These are phyloP conservation scores for Aspergillus ellipticus DNA, from an alignment of 495 filamentous ascomycete species.

Conservation along the genomic window DNA sequence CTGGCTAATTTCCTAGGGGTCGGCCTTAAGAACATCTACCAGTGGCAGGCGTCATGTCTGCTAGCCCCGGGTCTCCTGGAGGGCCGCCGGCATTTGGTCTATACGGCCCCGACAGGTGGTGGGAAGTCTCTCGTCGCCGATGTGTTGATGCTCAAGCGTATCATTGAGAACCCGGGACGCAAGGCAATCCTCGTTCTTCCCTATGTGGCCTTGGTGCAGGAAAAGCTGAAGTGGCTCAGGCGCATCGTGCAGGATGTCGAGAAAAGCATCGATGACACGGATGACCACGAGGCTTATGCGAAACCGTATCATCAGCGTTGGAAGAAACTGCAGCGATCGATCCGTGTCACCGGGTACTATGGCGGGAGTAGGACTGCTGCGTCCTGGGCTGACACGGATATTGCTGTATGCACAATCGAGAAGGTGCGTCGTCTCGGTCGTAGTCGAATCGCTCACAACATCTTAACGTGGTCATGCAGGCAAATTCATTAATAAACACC, in stretches of 20 bases:
- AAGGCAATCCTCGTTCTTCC: conserved; percentile 79
- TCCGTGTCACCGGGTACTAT: conserved; percentile 71
- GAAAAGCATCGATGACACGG: conserved; percentile 35
- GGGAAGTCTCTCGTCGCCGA: conserved; percentile 79
- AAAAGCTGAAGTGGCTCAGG: conserved; percentile 75
- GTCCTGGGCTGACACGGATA: conserved; percentile 72
- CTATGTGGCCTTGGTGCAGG: conserved; percentile 79
- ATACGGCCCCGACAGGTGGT: conserved; percentile 80
- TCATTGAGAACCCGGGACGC: conserved; percentile 59
- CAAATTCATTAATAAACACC: conserved; percentile 73
- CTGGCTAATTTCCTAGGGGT: conserved; percentile 61
- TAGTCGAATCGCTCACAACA: background rate
- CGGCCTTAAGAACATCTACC: conserved; percentile 69
- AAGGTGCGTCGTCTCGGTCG: conserved; percentile 50
- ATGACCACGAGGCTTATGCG: conserved; percentile 13
- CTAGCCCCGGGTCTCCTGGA: conserved; percentile 61
- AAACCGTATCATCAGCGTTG: conserved; percentile 27
- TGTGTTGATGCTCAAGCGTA: conserved; percentile 67
- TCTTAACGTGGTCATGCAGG: conserved; percentile 40
- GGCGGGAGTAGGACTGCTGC: conserved; percentile 63
- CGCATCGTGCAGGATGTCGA: conserved; percentile 63
- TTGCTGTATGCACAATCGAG: conserved; percentile 80
- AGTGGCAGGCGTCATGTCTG: conserved; percentile 81
- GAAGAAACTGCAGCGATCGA: conserved; percentile 32
- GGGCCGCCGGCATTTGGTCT: conserved; percentile 69